These are phyloP conservation scores for Acacia acuminata DNA, from an alignment of 306 rosid genomes.

Conservation along the genomic window DNA sequence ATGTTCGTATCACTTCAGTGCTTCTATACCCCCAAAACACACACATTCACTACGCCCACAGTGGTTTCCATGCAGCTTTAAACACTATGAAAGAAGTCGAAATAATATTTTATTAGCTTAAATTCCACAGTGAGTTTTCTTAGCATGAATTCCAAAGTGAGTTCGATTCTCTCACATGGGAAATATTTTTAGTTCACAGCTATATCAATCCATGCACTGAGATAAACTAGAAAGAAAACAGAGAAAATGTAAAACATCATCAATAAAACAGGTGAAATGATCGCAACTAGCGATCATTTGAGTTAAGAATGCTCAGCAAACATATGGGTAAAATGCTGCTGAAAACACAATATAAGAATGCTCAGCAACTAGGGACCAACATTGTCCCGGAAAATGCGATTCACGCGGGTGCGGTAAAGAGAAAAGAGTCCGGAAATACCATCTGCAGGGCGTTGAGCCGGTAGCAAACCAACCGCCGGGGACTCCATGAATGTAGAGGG, in stretches of 20 bases:
- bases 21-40: background rate
- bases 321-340: background rate
- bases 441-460: constrained; percentile 31
- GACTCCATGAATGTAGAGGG: constrained; percentile 44
- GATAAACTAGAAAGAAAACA: background rate
- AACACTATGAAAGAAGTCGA: background rate
- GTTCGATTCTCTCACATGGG: background rate
- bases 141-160: too few species aligned
- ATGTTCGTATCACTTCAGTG: background rate
- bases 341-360: constrained; percentile 6
- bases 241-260: background rate
- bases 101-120: background rate
- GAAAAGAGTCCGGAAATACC: constrained; percentile 26
- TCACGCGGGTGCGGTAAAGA: background rate
- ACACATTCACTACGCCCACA: background rate
- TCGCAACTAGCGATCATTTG: background rate
- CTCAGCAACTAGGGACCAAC: background rate
- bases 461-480: constrained; percentile 25
- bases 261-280: constrained; percentile 23
- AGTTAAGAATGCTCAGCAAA: background rate
- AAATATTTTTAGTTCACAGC: background rate
- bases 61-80: background rate
- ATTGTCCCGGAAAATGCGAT: background rate
- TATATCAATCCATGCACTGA: background rate
- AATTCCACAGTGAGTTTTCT: background rate